Evolutionary conservation across 2,329 filamentous ascomycete species (phyloP).

Genomic region (Colletotrichum sp.): DNA sequence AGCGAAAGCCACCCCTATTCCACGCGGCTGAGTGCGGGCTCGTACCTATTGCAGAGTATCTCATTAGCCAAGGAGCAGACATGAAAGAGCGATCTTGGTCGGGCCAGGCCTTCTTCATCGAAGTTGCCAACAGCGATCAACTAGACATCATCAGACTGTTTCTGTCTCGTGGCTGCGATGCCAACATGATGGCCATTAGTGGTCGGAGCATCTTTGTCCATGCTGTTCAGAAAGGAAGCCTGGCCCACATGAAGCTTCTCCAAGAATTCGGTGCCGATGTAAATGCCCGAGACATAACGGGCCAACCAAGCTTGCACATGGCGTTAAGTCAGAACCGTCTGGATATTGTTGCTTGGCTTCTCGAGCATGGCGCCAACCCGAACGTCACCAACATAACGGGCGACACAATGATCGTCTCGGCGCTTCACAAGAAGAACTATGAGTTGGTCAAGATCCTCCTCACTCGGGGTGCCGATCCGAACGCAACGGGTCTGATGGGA

Average conservation of each 20-base stretch:
- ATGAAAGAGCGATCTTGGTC: slow-evolving; percentile 14
- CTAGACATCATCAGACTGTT: slow-evolving; percentile 25
- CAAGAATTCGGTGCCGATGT: slow-evolving; percentile 27
- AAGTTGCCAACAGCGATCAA: slow-evolving; percentile 11
- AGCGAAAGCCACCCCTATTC: slow-evolving; percentile 27
- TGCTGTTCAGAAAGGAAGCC: slow-evolving; percentile 26
- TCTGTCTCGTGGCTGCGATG: slow-evolving; percentile 39
- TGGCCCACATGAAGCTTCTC: slow-evolving; percentile 12
- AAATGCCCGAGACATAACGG: slow-evolving; percentile 27
- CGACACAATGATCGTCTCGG: slow-evolving; percentile 35
- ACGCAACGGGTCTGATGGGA: slow-evolving; percentile 8
- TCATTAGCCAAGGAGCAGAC: slow-evolving; percentile 21
- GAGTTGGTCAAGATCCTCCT: slow-evolving; percentile 21
- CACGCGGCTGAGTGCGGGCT: slow-evolving; percentile 22
- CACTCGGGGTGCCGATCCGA: slow-evolving; percentile 24
- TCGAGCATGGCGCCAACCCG: slow-evolving; percentile 37
- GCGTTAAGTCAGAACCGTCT: slow-evolving; percentile 29
- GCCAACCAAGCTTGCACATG: slow-evolving; percentile 27
- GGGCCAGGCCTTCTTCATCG: slow-evolving; percentile 17
- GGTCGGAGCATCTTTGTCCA: slow-evolving; percentile 34
- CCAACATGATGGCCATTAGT: slow-evolving; percentile 30
- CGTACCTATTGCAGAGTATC: slow-evolving; percentile 13
- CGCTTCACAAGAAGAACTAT: slow-evolving; percentile 32
- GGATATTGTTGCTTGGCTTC: slow-evolving; percentile 37
- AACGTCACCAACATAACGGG: slow-evolving; percentile 34